Conservation (phyloP, 2,329 filamentous ascomycete genomes). For the Rhexocercosporidium sp. region DNA sequence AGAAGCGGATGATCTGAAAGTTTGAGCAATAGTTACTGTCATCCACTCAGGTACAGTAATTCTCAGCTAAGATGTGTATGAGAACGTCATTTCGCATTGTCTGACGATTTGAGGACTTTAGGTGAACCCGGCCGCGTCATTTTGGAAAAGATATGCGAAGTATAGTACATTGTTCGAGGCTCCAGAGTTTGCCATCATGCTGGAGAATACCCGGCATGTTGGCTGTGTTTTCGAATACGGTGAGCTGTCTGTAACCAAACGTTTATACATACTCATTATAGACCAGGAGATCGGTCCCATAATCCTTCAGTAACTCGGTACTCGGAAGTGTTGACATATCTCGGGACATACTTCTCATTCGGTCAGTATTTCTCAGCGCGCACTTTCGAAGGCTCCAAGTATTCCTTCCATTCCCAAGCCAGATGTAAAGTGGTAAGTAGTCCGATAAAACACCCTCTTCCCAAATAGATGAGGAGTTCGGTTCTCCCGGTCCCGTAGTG, state of each 20-base stretch:
- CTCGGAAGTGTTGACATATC: not conserved
- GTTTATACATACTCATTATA: not conserved
- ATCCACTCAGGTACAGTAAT: not conserved
- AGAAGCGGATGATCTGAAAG: not conserved
- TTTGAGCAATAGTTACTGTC: not conserved
- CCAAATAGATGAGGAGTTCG: not conserved
- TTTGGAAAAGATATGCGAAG: not conserved
- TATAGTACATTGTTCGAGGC: not conserved
- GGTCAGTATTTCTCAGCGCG: not conserved
- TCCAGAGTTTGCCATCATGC: not conserved
- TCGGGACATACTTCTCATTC: not conserved
- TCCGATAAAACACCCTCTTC: not conserved
- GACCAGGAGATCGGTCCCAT: not conserved
- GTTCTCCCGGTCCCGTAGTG: not conserved
- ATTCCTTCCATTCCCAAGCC: not conserved
- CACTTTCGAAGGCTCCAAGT: not conserved
- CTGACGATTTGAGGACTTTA: not conserved
- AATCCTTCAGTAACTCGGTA: not conserved
- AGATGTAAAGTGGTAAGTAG: not conserved
- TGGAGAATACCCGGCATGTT: not conserved
- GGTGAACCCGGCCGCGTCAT: not conserved
- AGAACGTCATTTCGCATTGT: not conserved
- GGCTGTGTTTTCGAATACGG: not conserved
- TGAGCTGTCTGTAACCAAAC: not conserved
- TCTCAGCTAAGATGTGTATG: not conserved